Evolutionary conservation across 257 asterid species (phyloP), one percentile per base, ranked within the genome.

Genomic region (Eustoma russellianum): DNA sequence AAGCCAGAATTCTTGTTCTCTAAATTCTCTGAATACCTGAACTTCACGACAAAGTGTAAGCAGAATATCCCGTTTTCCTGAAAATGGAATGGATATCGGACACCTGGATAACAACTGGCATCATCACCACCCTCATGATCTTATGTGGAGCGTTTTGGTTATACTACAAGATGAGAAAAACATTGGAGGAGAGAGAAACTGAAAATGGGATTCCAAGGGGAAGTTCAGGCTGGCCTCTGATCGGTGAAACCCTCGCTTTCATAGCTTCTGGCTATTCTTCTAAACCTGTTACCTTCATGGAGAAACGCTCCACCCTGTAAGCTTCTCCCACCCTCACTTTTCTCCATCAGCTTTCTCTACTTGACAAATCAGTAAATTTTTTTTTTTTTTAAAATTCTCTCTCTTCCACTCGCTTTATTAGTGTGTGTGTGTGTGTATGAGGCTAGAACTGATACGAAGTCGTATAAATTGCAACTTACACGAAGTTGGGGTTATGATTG

Each of bases 191-290:
- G 45, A 57, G 58, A 46, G 62, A 49, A 56, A 57, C 38, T 57
- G 62, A 54, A 15, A 51, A 60, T 8, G 74, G 55, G 57, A 57
- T 84, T 47, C 98, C 95, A 13, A 72, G 71, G 62, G 98, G 96
- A 52, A 86, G 78, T 43, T 64, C 77, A 65, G 94, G 98, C 1
- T 91, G 96, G 95, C 98, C 98, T 18, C 52, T 91, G 46, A 55
- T 91, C 13, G 98, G 98, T 1, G 98, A 91, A 66, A 91, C 95
- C 5, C 65, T 91, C 11, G 92, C 80, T 56, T 91, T 91, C 70
- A 86, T 91, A 46, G 79, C 96, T 10, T 82, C 73, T 66, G 94
- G 87, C 30, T 83, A 79, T 63, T 74, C 98, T n/a, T 78, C 98
- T 12, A 81, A 60, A 5, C 98, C 98, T 52, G 95, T 86, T 69